A percentile compares a stretch with the other conserved stretches of the same genome.
phyloP scores from a whole-genome alignment of 805 yeast genomes.

The Sugiyamaella valdiviana region DNA sequence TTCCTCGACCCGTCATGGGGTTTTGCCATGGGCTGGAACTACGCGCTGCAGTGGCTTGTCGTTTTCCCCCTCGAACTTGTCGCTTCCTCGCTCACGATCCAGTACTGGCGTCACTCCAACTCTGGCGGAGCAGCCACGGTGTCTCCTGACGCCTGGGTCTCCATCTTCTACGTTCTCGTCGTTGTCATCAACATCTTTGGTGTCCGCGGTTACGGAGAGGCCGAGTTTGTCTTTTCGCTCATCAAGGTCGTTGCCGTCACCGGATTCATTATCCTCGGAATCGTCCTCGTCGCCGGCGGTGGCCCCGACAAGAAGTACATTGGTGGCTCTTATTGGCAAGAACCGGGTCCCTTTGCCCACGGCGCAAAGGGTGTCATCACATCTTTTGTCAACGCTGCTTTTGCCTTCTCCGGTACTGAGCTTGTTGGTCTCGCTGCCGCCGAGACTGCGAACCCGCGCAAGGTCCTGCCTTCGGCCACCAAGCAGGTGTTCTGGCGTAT shows the following conservation, averaged over 20 bases:
- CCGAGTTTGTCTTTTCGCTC: slow-evolving; percentile 50
- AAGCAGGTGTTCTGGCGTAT: slow-evolving; percentile 75
- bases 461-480: slow-evolving; percentile 56
- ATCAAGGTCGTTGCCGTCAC: slow-evolving; percentile 50
- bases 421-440: slow-evolving; percentile 64
- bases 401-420: slow-evolving; percentile 60
- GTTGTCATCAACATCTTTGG: slow-evolving; percentile 45
- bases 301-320: slow-evolving; percentile 45
- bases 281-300: slow-evolving; percentile 51
- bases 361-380: slow-evolving; percentile 60
- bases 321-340: slow-evolving; percentile 51
- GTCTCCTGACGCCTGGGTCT: slow-evolving; percentile 46
- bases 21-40: slow-evolving; percentile 65
- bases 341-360: slow-evolving; percentile 62
- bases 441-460: slow-evolving; percentile 57
- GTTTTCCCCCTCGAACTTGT: slow-evolving; percentile 59
- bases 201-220: slow-evolving; percentile 52
- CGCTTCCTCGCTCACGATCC: slow-evolving; percentile 49
- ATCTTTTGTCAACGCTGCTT: slow-evolving; percentile 62
- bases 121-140: slow-evolving; percentile 50
- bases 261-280: slow-evolving; percentile 53
- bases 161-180: slow-evolving; percentile 45
- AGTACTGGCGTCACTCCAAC: slow-evolving; percentile 43
- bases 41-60: slow-evolving; percentile 54
- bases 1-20: slow-evolving; percentile 59